These are phyloP conservation scores for Ogataea trehalophila DNA, from an alignment of 805 yeast genomes.

Conservation along the genomic window DNA sequence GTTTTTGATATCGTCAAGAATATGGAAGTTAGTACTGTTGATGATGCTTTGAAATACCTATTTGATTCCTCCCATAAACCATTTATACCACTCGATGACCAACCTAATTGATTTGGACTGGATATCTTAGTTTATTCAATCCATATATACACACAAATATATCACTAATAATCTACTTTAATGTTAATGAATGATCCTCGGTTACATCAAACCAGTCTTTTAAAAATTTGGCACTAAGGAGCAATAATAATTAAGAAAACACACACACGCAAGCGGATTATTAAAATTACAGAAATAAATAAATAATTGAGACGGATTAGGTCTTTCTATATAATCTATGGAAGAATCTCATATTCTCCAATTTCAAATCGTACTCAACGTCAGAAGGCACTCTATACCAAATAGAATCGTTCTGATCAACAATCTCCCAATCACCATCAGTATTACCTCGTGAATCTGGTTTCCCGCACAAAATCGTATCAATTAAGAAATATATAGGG, in stretches of 20 bases:
- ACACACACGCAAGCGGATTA: too few relatives aligned
- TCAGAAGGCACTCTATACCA: conserved; percentile 65
- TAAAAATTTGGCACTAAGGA: too few relatives aligned
- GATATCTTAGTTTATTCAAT: neutral
- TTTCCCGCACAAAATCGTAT: conserved; percentile 60
- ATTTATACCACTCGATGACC: neutral
- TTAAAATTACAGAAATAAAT: too few relatives aligned
- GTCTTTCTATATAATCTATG: conserved; percentile 61
- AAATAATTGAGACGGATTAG: neutral
- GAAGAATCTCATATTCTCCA: conserved; percentile 87
- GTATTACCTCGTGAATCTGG: conserved; percentile 30
- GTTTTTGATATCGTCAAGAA: conserved; percentile 6
- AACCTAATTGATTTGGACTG: neutral
- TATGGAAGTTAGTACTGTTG: neutral
- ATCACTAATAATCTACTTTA: too few relatives aligned
- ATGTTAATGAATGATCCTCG: neutral
- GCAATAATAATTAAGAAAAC: too few relatives aligned
- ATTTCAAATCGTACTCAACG: conserved; percentile 57
- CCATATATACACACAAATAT: too few relatives aligned
- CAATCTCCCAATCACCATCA: conserved; percentile 60
- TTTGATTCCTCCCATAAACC: conserved; percentile 5
- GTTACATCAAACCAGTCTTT: too few relatives aligned
- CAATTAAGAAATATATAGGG: conserved; percentile 78
- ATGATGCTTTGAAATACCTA: neutral
- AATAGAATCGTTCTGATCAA: conserved; percentile 64